These are phyloP conservation scores for Tephrocybe sp. DNA, from an alignment of 768 basidiomycete species.

Conservation along the genomic window DNA sequence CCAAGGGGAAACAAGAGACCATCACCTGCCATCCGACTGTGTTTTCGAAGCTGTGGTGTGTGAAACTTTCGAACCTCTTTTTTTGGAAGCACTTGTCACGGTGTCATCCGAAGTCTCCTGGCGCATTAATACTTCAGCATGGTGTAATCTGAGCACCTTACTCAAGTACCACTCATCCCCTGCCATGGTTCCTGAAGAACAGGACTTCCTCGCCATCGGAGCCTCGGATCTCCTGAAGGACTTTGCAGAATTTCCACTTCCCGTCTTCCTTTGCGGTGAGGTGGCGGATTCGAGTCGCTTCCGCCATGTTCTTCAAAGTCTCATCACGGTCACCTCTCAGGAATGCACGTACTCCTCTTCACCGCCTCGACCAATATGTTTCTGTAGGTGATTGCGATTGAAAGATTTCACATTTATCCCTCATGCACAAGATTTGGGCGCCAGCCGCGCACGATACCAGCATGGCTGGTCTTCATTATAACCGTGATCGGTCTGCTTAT, in stretches of 20 bases:
- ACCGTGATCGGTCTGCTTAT: background rate
- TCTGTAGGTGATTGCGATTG: background rate
- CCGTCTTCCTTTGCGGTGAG: background rate
- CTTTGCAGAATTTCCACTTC: background rate
- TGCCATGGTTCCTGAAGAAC: slow-evolving; percentile 1
- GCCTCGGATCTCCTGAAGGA: background rate
- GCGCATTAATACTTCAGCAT: too few species aligned
- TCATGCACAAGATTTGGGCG: background rate
- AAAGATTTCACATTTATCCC: background rate
- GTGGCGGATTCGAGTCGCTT: too few species aligned
- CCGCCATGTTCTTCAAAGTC: too few species aligned
- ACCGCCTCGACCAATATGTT: background rate
- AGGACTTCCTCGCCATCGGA: background rate
- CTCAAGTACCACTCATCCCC: too few species aligned
- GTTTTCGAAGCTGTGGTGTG: too few species aligned
- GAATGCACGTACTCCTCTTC: background rate
- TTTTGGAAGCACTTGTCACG: too few species aligned
- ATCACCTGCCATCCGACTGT: too few species aligned
- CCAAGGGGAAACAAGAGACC: too few species aligned
- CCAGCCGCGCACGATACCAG: background rate
- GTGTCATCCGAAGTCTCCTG: too few species aligned
- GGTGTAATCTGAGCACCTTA: too few species aligned
- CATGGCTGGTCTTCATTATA: background rate
- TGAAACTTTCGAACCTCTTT: too few species aligned
- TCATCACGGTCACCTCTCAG: too few species aligned